Evolutionary conservation across 371 early-diverging fungal genomes (phyloP).

Genomic region (Mortierella sp.): DNA sequence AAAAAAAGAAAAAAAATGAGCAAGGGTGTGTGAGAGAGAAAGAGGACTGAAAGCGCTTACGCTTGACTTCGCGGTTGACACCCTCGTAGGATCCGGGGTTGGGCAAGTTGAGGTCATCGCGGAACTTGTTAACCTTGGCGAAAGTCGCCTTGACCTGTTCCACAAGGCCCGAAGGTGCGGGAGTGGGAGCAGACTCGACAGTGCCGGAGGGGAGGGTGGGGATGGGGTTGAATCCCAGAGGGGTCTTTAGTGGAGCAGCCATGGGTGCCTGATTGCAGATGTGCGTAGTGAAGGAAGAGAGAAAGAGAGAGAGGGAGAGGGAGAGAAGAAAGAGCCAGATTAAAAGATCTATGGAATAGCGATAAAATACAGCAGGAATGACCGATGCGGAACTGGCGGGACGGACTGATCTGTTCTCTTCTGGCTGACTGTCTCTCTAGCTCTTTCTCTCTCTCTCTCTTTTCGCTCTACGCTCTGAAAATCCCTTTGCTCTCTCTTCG

Average conservation of each 20-base stretch:
- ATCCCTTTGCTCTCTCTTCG: too few species aligned
- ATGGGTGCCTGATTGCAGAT: constrained; percentile 6
- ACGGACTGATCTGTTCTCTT: too few species aligned
- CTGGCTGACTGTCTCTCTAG: too few species aligned
- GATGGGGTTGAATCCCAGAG: constrained; percentile 46
- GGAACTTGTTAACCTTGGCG: constrained; percentile 33
- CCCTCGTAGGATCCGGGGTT: constrained; percentile 91
- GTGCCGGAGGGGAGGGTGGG: constrained; percentile 17
- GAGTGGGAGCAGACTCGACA: constrained; percentile 10
- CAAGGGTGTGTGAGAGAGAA: constrained; percentile 1
- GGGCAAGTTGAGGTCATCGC: constrained; percentile 70
- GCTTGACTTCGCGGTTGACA: constrained; percentile 86
- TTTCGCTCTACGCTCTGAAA: too few species aligned
- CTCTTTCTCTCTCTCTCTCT: too few species aligned
- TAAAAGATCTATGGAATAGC: neutral
- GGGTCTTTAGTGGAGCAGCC: constrained; percentile 46
- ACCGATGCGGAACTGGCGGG: neutral
- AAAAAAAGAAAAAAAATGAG: constrained; percentile 10
- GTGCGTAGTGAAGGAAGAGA: neutral
- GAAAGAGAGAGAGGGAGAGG: neutral
- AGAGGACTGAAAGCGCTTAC: constrained; percentile 59
- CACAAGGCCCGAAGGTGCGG: constrained; percentile 27
- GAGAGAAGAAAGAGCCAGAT: neutral
- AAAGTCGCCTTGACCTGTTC: constrained; percentile 38
- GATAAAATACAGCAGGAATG: neutral